Evolutionary conservation across 306 rosid genomes (phyloP), one percentile per base, ranked within the genome.

Genomic region (Castanopsis chinensis): DNA sequence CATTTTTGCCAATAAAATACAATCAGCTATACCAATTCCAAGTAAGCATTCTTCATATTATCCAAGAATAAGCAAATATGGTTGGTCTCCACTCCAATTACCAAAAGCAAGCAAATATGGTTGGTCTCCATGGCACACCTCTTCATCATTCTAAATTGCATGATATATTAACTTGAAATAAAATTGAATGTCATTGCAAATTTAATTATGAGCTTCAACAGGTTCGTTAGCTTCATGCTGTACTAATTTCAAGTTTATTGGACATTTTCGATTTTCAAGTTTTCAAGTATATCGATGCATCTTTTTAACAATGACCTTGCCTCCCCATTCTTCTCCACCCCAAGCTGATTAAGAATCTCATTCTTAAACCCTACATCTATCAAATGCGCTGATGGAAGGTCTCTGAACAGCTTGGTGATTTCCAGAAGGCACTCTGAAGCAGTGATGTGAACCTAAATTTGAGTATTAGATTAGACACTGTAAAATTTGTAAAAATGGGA

Each of bases 391-490:
- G 79, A 69, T 18, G 86, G 83, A 82, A 84, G 83, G 8, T 79
- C 81, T 76, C 19, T 55, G 19, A 76, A 75, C 54, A 91, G 79
- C 81, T 88, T 87, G 61, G 85, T 21, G 83, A 92, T 79, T 84
- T 86, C 95, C 78, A 92, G 64, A 73, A 94, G 91, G 85, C 97
- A 90, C 73, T 91, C 97, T 20, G 97, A 87, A 76, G 93, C 97
- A 81, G 83, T 84, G 54, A 94, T 85, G 83, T 92, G 99, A 78
- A 92, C 99, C 99, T 94, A 72, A 19, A 83, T 79, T 77, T 77
- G 79, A 51, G 27, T 12, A 49, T 49, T 49, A 49, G 17, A 49
- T 49, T 49, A 12, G 53, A 49, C 53, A 49, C 1, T 49, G 53
- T 49, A 49, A 12, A 49, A 49, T 49, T 49, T 49, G 53, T 49